Conservation (phyloP, 116 monocot genomes). For the Phalaenopsis hybrid region DNA sequence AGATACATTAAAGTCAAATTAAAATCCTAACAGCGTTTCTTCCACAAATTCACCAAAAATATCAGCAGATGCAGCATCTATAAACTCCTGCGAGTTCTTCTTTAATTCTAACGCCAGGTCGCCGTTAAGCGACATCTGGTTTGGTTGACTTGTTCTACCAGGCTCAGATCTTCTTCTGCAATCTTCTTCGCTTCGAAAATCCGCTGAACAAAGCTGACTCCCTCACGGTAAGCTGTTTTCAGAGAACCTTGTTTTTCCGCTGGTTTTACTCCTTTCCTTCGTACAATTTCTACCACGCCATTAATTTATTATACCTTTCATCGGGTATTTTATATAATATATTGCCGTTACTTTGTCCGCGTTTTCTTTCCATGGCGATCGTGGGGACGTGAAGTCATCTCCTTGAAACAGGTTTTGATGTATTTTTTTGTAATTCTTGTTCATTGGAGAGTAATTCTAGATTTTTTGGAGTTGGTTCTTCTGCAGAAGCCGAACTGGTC, state of each 20-base stretch:
- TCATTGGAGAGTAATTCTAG: background rate
- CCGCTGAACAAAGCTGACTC: background rate
- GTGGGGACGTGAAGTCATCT: background rate
- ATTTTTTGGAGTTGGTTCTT: background rate
- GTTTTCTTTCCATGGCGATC: background rate
- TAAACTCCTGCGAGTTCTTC: too few relatives aligned
- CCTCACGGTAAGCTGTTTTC: background rate
- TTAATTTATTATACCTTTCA: background rate
- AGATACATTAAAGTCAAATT: too few relatives aligned
- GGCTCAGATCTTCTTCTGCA: too few relatives aligned
- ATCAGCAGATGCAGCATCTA: too few relatives aligned
- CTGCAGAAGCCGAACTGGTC: background rate
- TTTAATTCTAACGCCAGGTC: too few relatives aligned
- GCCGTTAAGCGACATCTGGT: too few relatives aligned
- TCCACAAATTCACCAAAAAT: too few relatives aligned
- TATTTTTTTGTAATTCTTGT: background rate
- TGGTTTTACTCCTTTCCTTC: background rate
- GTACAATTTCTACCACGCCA: background rate
- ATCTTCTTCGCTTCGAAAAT: too few relatives aligned
- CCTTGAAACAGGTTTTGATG: background rate
- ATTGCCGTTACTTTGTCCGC: background rate
- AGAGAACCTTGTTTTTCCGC: background rate
- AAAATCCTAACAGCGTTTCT: too few relatives aligned
- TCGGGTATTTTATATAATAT: background rate
- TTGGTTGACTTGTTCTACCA: too few relatives aligned